Evolutionary conservation across 1,284 basidiomycete species (phyloP), one percentile per base, ranked within the genome.

Genomic region (Trametes sp.): DNA sequence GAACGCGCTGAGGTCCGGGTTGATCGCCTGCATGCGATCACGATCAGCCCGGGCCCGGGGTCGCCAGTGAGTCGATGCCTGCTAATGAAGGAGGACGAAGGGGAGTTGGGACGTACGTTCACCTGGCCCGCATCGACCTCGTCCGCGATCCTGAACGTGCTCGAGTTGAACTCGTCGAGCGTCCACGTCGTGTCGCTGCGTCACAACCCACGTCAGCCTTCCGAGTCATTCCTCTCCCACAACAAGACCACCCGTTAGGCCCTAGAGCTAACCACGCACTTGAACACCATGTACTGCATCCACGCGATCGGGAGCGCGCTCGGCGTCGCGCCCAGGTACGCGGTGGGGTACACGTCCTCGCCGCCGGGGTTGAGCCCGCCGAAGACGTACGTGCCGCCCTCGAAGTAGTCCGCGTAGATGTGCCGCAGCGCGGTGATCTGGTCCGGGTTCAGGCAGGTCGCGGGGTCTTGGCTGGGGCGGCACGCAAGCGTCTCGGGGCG

Each of bases 361-460:
- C 76, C 76, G 1, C 70, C 69, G 23, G 69, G 70, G 45, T 64
- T 64, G 52, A 68, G 69, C 1, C 62, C 60, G 10, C 66, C 65
- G 33, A 68, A 70, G 13, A 72, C 59, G 48, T 63, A 70, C 19
- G 69, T 70, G 45, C 74, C 65, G 8, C 66, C 57, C 28, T 71
- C 73, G 52, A 69, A 74, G 36, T 76, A 64, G 21, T 75, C 73
- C 2, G 66, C 52, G 55, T 73, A 78, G 5, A 78, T 69, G 9
- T 72, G 67, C 23, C 65, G 69, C 13, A 79, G 54, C 1, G 77
- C 72, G n/a, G 71, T 64, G 6, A 77, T 72, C 64, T 80, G 78
- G 8, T 66, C 49, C 2, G 53, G 52, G 3, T 73, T 74, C 4
- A 79, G 65, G 54, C 78, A 80, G 0, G 69, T 71, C 4, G 65